Evolutionary conservation across 352 stramenopile genomes (phyloP).

Genomic region (Aphanomyces euteiches): DNA sequence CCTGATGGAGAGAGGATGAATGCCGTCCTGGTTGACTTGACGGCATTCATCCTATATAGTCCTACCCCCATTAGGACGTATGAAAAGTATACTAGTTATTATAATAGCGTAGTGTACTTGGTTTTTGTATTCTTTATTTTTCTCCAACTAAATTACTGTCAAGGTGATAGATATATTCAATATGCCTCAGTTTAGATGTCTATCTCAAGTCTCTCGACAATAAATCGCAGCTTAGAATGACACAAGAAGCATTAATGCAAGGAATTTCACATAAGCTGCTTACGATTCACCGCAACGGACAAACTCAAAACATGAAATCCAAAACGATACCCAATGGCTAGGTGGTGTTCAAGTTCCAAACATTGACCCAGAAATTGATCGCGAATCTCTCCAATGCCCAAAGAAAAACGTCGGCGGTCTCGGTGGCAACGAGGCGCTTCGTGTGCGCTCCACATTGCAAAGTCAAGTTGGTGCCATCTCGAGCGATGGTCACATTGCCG

Average conservation of each 20-base stretch:
- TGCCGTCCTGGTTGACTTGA: too few species aligned
- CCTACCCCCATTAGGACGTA: too few species aligned
- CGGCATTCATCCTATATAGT: too few species aligned
- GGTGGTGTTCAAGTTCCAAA: neutral
- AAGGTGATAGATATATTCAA: too few species aligned
- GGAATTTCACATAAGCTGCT: neutral
- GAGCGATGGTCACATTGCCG: conserved; percentile 6
- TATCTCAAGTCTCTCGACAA: too few species aligned
- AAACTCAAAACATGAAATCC: neutral
- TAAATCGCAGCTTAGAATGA: too few species aligned
- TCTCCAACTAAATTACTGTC: too few species aligned
- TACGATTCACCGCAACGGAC: neutral
- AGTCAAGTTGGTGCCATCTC: neutral
- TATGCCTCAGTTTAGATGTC: too few species aligned
- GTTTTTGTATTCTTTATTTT: too few species aligned
- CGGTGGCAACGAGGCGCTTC: neutral
- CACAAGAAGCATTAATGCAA: neutral
- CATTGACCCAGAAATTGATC: neutral
- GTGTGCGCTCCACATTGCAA: neutral
- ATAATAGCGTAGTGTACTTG: too few species aligned
- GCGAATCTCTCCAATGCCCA: neutral
- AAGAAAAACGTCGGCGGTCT: neutral
- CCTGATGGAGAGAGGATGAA: too few species aligned
- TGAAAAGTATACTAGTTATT: too few species aligned
- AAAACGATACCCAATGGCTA: neutral